These are phyloP conservation scores for Spathaspora arborariae DNA, from an alignment of 805 yeast species.

Conservation along the genomic window DNA sequence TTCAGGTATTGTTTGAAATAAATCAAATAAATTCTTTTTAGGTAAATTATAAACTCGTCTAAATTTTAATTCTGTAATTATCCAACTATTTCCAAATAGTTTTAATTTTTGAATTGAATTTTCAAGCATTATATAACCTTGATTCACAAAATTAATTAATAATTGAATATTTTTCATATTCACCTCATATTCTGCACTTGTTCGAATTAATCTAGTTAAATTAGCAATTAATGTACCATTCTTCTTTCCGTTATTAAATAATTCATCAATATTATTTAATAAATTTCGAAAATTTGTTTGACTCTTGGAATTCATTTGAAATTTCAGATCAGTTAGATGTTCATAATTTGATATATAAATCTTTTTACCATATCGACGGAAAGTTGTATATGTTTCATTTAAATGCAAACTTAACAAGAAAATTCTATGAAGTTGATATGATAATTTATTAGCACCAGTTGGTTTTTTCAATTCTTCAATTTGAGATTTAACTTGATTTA, in stretches of 20 bases:
- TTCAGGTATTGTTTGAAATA: constrained; percentile 8
- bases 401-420: constrained; percentile 42
- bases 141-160: constrained; percentile 39
- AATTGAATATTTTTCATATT: constrained; percentile 36
- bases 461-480: constrained; percentile 16
- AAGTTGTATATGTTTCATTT: constrained; percentile 47
- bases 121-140: constrained; percentile 30
- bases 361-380: constrained; percentile 46
- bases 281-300: constrained; percentile 25
- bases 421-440: constrained; percentile 43
- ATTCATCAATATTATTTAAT: constrained; percentile 27
- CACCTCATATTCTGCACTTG: constrained; percentile 31
- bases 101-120: constrained; percentile 27
- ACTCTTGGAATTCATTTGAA: constrained; percentile 24
- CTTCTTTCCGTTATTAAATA: constrained; percentile 42
- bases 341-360: constrained; percentile 42
- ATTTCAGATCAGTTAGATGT: constrained; percentile 41
- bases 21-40: constrained; percentile 14
- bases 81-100: constrained; percentile 41
- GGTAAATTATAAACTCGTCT: constrained; percentile 34
- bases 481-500: constrained; percentile 21
- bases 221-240: constrained; percentile 48
- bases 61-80: constrained; percentile 38
- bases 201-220: constrained; percentile 43
- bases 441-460: constrained; percentile 1